Base-by-base conservation (phyloP, 176 grass and related monocot species). In the Avena insularis region DNA sequence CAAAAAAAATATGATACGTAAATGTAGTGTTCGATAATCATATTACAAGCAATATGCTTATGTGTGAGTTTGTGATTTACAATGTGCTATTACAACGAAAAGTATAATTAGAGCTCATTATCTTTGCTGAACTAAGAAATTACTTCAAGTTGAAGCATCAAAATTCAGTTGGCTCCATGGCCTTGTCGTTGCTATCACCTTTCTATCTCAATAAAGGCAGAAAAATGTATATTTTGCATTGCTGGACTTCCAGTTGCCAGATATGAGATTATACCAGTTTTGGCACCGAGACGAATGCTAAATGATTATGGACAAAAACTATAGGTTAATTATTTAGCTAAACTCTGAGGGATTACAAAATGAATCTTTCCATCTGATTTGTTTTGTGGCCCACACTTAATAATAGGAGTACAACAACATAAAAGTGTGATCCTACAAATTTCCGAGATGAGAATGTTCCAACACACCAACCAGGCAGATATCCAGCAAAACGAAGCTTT, bases 21-120 rank as follows among this genome's bases (percentile, higher is more conserved):
- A n/a, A 33, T 49, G 21, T 74, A 84, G 53, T 74, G 38, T 75
- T 84, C 43, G 27, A 84, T 84, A 49, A 62, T 27, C 57, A 84
- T 9, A 33, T 13, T 47, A 75, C 70, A 75, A 35, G 71, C 27
- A 33, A 60, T 46, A 27, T 20, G 14, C 36, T 48, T 48, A 61
- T 84, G 58, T 61, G 38, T 74, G 40, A 71, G 54, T 84, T 45
- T 61, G 38, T 74, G 40, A 71, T 71, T 70, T 70, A 83, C 20
- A 58, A 83, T 72, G 50, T 71, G 20, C 80, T 71, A 71, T 11
- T 43, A 55, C 12, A 9, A 40, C 49, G 36, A 53, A 71, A 70
- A 36, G 5, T 10, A 57, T 20, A 40, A 12, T 82, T 53, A 43
- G 8, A 56, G 67, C 36, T 45, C 82, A 83, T 9, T 23, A 2